phyloP scores from a whole-genome alignment of 371 early-diverging fungal genomes.

The Gilbertella persicaria region DNA sequence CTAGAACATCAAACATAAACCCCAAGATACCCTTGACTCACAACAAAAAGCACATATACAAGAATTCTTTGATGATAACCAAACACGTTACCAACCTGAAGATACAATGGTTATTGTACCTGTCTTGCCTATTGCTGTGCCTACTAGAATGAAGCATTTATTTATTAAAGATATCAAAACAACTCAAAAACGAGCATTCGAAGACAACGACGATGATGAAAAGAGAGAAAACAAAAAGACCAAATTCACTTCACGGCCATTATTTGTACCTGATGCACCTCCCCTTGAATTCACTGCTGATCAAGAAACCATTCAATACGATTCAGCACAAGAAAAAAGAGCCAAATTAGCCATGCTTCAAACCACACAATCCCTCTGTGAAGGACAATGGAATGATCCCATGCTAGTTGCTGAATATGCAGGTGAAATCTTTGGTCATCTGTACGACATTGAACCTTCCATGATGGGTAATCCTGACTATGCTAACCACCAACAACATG shows the following conservation, averaged over 20 bases:
- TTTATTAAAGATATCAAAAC: slow-evolving; percentile 1
- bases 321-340: slow-evolving; percentile 25
- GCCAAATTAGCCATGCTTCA: slow-evolving; percentile 21
- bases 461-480: slow-evolving; percentile 80
- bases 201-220: neutral
- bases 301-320: slow-evolving; percentile 11
- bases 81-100: slow-evolving; percentile 23
- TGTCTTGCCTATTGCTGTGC: slow-evolving; percentile 38
- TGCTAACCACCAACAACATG: slow-evolving; percentile 73
- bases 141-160: slow-evolving; percentile 8
- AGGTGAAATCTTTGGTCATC: slow-evolving; percentile 72
- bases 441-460: slow-evolving; percentile 3
- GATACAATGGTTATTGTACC: slow-evolving; percentile 21
- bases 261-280: slow-evolving; percentile 11
- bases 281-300: slow-evolving; percentile 1
- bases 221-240: neutral
- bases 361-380: slow-evolving; percentile 30
- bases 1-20: neutral
- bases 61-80: slow-evolving; percentile 34
- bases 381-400: slow-evolving; percentile 75
- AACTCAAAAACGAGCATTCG: neutral
- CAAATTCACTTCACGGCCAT: neutral
- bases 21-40: slow-evolving; percentile 9
- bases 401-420: slow-evolving; percentile 93
- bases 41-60: neutral